These are phyloP conservation scores for Alloteropsis semialata DNA, from an alignment of 176 grass and related monocot genomes.

Conservation along the genomic window DNA sequence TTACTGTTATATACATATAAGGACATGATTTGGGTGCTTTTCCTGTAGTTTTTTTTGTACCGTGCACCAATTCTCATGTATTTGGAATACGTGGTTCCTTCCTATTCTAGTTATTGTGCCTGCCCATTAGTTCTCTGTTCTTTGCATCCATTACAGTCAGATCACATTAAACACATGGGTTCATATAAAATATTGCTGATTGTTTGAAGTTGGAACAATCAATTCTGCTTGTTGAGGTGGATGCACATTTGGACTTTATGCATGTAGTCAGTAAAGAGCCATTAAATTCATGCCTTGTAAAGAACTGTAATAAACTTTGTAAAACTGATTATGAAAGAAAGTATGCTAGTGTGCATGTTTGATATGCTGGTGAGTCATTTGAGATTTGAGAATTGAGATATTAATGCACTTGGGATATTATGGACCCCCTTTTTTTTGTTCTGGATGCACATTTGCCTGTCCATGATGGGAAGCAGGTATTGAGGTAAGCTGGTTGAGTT, in stretches of 20 bases:
- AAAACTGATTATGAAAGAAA: slow-evolving; percentile 15
- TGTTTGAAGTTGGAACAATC: neutral
- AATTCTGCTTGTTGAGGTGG: neutral
- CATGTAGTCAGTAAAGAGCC: slow-evolving; percentile 1
- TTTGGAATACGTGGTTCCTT: slow-evolving; percentile 1
- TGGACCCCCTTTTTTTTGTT: neutral
- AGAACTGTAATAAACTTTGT: slow-evolving; percentile 6
- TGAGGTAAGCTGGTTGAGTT: slow-evolving; percentile 39
- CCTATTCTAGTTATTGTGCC: neutral
- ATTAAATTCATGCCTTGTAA: slow-evolving; percentile 4
- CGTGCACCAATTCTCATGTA: neutral
- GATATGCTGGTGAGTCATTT: neutral
- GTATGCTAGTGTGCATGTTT: neutral
- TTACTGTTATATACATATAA: neutral
- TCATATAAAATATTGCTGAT: neutral
- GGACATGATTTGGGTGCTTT: neutral
- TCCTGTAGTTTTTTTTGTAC: neutral
- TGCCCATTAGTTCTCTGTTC: neutral
- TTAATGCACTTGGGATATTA: neutral
- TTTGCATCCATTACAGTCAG: neutral
- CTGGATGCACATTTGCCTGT: slow-evolving; percentile 34
- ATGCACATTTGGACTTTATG: neutral
- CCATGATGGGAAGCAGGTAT: slow-evolving; percentile 30
- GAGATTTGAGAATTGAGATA: neutral
- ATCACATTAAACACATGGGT: neutral